Percentiles rank a stretch among this genome's conserved stretches.
phyloP scores from a whole-genome alignment of 805 yeast species.

The Kluyveromyces aestuarii region DNA sequence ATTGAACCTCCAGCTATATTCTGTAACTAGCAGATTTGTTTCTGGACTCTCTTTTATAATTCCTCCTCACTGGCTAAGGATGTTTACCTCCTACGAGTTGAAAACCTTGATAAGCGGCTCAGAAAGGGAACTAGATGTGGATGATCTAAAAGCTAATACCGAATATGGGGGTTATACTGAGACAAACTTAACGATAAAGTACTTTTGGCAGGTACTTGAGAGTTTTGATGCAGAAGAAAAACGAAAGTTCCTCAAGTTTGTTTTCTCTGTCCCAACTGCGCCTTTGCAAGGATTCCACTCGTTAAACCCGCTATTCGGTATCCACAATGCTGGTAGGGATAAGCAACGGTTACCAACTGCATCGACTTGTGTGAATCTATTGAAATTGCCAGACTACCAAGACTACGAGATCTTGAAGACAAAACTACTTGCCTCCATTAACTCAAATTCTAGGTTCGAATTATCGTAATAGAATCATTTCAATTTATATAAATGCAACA shows the following conservation, averaged over 20 bases:
- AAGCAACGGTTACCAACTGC: constrained; percentile 72
- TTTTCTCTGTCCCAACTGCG: constrained; percentile 85
- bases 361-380: constrained; percentile 82
- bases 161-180: constrained; percentile 56
- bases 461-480: constrained; percentile 36
- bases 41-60: constrained; percentile 63
- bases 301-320: constrained; percentile 71
- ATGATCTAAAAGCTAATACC: constrained; percentile 56
- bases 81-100: constrained; percentile 79
- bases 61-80: constrained; percentile 62
- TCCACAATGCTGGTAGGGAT: constrained; percentile 54
- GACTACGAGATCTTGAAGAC: constrained; percentile 45
- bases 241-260: constrained; percentile 68
- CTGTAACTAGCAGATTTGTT: constrained; percentile 50
- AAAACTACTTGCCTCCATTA: constrained; percentile 71
- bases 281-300: constrained; percentile 81
- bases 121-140: constrained; percentile 54
- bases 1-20: constrained; percentile 54
- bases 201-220: constrained; percentile 67
- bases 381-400: constrained; percentile 77
- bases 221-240: constrained; percentile 61
- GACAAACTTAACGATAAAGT: constrained; percentile 46
- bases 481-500: too few relatives aligned
- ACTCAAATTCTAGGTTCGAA: constrained; percentile 82
- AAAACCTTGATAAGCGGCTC: constrained; percentile 83